Evolutionary conservation across 345 rosid genomes (phyloP).

Genomic region (Excoecaria cochinchinensis): DNA sequence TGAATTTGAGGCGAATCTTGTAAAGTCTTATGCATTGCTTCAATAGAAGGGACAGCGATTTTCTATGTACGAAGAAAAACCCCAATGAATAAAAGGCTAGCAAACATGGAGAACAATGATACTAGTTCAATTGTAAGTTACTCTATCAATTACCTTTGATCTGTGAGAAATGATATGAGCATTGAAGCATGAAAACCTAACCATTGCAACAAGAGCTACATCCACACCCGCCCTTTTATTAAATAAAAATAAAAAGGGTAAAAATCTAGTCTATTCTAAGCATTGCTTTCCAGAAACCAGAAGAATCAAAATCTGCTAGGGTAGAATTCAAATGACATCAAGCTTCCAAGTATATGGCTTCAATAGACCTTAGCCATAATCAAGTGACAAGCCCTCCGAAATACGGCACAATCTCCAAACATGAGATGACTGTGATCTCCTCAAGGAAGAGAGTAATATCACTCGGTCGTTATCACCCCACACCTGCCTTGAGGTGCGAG

Average conservation of each 20-base stretch:
- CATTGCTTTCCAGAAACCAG: slow-evolving; percentile 30
- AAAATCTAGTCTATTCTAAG: slow-evolving; percentile 17
- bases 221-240: slow-evolving; percentile 25
- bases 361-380: slow-evolving; percentile 78
- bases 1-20: slow-evolving; percentile 42
- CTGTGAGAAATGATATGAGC: slow-evolving; percentile 45
- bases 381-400: slow-evolving; percentile 80
- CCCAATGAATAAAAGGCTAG: slow-evolving; percentile 13
- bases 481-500: slow-evolving; percentile 98
- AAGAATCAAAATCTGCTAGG: slow-evolving; percentile 22
- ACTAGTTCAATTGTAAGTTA: slow-evolving; percentile 16
- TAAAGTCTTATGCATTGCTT: slow-evolving; percentile 41
- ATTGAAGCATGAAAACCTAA: slow-evolving; percentile 91
- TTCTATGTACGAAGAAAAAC: slow-evolving; percentile 35
- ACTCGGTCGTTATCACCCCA: slow-evolving; percentile 64
- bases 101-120: slow-evolving; percentile 5
- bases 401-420: slow-evolving; percentile 91
- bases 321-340: slow-evolving; percentile 21
- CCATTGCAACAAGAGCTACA: slow-evolving; percentile 57
- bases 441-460: slow-evolving; percentile 53
- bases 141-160: slow-evolving; percentile 54
- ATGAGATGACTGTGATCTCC: slow-evolving; percentile 77
- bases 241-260: slow-evolving; percentile 16
- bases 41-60: slow-evolving; percentile 33
- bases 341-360: slow-evolving; percentile 30